A percentile compares a stretch with the other conserved stretches of the same genome.
phyloP scores from a whole-genome alignment of 495 filamentous ascomycete species.

The Podospora didyma region DNA sequence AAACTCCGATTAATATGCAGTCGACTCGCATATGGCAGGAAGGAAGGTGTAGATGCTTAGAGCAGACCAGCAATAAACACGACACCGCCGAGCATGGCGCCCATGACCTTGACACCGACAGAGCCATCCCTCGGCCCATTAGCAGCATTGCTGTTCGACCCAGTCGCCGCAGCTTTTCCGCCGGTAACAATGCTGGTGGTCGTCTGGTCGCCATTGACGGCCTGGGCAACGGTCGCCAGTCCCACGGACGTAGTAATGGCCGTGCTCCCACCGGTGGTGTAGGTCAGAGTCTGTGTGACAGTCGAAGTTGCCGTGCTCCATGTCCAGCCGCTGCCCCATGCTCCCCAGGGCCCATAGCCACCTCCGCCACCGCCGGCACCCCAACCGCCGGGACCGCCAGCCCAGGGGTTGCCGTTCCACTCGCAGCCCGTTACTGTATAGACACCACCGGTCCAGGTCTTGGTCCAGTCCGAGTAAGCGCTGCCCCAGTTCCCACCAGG shows the following conservation, averaged over 20 bases:
- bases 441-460: constrained; percentile 40
- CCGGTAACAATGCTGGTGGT: constrained; percentile 19
- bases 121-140: constrained; percentile 7
- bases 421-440: constrained; percentile 46
- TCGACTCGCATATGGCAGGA: too few relatives aligned
- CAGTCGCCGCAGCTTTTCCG: constrained; percentile 6
- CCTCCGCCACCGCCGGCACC: constrained; percentile 31
- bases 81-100: constrained; percentile 34
- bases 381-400: constrained; percentile 41
- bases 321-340: constrained; percentile 42
- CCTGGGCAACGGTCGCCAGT: constrained; percentile 35
- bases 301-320: constrained; percentile 26
- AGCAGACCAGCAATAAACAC: constrained; percentile 38
- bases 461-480: constrained; percentile 11
- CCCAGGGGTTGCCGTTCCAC: constrained; percentile 44
- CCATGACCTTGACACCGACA: constrained; percentile 34
- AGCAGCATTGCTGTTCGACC: background rate
- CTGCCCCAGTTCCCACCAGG: constrained; percentile 6
- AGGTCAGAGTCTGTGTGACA: constrained; percentile 32
- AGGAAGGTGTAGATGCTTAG: constrained; percentile 20
- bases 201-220: constrained; percentile 37
- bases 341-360: constrained; percentile 37
- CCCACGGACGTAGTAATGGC: constrained; percentile 34
- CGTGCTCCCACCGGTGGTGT: constrained; percentile 33
- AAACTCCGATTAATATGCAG: too few relatives aligned